phyloP scores from a whole-genome alignment of 495 filamentous ascomycete genomes.

The Hyaloscypha hepaticicola region DNA sequence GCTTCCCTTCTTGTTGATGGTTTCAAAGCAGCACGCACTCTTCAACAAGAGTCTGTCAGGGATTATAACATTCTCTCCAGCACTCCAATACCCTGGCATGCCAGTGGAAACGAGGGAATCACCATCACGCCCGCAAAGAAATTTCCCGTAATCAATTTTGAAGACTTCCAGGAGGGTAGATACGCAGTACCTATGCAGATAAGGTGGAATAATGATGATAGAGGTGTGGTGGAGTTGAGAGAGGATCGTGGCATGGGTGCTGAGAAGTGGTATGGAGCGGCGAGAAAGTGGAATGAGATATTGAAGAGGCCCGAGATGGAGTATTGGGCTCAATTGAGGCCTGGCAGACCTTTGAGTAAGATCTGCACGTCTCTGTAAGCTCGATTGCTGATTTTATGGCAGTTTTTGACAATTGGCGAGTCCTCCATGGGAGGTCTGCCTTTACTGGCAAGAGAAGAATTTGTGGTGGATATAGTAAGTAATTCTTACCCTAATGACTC shows the following conservation, averaged over 20 bases:
- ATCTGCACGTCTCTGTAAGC: conserved; percentile 2
- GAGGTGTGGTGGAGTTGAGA: conserved; percentile 54
- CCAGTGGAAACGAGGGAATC: conserved; percentile 80
- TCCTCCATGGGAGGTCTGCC: conserved; percentile 77
- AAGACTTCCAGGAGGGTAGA: conserved; percentile 40
- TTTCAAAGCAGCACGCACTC: conserved; percentile 62
- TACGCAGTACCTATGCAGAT: conserved; percentile 55
- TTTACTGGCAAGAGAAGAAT: conserved; percentile 85
- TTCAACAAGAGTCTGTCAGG: conserved; percentile 49
- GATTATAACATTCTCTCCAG: conserved; percentile 51
- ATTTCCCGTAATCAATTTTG: conserved; percentile 65
- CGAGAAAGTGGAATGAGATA: conserved; percentile 61
- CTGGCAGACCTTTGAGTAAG: conserved; percentile 75
- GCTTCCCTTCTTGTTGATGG: conserved; percentile 79
- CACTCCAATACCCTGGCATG: conserved; percentile 65
- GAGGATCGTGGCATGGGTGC: conserved; percentile 41
- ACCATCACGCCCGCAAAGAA: conserved; percentile 66
- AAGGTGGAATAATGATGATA: conserved; percentile 90
- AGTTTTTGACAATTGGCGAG: conserved; percentile 97
- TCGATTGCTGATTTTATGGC: conserved; percentile 4
- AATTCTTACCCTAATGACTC: background rate
- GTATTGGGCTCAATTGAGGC: conserved; percentile 74
- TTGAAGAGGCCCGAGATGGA: conserved; percentile 52
- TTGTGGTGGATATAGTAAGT: conserved; percentile 85
- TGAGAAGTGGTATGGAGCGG: conserved; percentile 72